Evolutionary conservation across 352 stramenopile species (phyloP), one percentile per base, ranked within the genome.

Genomic region (Phytophthora constricta): DNA sequence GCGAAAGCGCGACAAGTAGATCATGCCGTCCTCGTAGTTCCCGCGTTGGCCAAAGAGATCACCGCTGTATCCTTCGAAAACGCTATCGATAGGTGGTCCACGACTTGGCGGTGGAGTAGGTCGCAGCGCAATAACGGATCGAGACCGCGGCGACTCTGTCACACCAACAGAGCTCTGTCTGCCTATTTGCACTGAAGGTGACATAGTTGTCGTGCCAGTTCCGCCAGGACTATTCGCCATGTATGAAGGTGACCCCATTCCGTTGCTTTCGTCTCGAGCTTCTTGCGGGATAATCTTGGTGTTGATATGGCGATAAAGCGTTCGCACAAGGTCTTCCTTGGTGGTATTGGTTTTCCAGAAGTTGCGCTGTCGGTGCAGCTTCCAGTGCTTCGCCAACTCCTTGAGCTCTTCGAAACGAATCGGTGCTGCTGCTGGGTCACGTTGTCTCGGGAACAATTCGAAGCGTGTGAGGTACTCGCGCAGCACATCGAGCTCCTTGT

Each of bases 321-420:
- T 95, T 7, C 74, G 82, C 34, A 96, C 88, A 13, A 97, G 84
- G 26, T 97, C 89, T 58, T 97, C 89, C 60, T 96, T 96, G 28
- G 85, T 92, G 28, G 84, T 87, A 73, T 97, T 90, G 10, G 77
- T 94, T 60, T 96, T 97, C 90, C 90, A 97, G 58, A 97, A 97
- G 51, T 95, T 93, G 28, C 89, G 86, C 64, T 95, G 86, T 1
- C 91, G 86, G 49, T 97, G 89, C 5, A 97, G 71, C 57, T 97
- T 97, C 87, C 89, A 97, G 64, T 95, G 84, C 46, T 96, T 93
- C 1, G 93, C 87, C 11, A 97, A 72, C 56, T 97, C 91, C 61
- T 96, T 96, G n/a, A 97, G 74, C 62, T 97, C 89, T 63, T 97
- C 90, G n/a, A 92, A 93, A 16, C 87, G 90, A 56, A 97, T 97